These are phyloP conservation scores for Mentha longifolia DNA, from an alignment of 257 asterid species.

Conservation along the genomic window DNA sequence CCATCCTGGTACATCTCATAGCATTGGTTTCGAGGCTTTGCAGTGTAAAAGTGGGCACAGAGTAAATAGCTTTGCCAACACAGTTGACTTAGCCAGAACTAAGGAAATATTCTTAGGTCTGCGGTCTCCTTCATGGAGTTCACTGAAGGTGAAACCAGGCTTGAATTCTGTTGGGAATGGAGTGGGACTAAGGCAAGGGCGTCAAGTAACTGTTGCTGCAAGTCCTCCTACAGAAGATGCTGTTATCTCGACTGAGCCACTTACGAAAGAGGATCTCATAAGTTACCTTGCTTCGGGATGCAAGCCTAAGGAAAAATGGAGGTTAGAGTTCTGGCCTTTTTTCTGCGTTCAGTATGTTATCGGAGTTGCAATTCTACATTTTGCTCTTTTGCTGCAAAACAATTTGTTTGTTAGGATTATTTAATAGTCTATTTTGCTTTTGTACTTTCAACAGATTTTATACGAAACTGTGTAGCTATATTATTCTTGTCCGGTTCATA, in stretches of 20 bases:
- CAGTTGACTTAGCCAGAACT: slow-evolving; percentile 43
- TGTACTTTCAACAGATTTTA: not conserved
- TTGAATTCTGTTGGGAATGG: slow-evolving; percentile 40
- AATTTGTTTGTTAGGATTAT: not conserved
- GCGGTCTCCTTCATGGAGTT: slow-evolving; percentile 45
- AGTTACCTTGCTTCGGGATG: slow-evolving; percentile 94
- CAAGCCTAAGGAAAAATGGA: slow-evolving; percentile 95
- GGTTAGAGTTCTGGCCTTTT: slow-evolving; percentile 67
- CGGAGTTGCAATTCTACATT: not conserved
- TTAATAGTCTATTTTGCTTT: slow-evolving; percentile 17
- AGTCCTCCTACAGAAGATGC: slow-evolving; percentile 98
- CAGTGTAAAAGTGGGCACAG: slow-evolving; percentile 46
- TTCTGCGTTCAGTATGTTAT: slow-evolving; percentile 15
- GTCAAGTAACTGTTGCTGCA: slow-evolving; percentile 69
- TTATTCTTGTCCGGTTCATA: not conserved
- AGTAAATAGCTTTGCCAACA: slow-evolving; percentile 34
- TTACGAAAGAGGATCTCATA: slow-evolving; percentile 85
- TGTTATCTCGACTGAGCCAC: slow-evolving; percentile 82
- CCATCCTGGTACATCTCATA: slow-evolving; percentile 58
- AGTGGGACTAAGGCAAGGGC: slow-evolving; percentile 45
- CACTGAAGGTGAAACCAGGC: slow-evolving; percentile 42
- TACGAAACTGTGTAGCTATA: not conserved
- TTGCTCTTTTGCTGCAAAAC: slow-evolving; percentile 8
- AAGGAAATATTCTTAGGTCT: slow-evolving; percentile 48
- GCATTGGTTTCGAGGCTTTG: slow-evolving; percentile 45